Evolutionary conservation across 176 grass and related monocot genomes (phyloP), one percentile per base, ranked within the genome.

Genomic region (Oryza coarctata): DNA sequence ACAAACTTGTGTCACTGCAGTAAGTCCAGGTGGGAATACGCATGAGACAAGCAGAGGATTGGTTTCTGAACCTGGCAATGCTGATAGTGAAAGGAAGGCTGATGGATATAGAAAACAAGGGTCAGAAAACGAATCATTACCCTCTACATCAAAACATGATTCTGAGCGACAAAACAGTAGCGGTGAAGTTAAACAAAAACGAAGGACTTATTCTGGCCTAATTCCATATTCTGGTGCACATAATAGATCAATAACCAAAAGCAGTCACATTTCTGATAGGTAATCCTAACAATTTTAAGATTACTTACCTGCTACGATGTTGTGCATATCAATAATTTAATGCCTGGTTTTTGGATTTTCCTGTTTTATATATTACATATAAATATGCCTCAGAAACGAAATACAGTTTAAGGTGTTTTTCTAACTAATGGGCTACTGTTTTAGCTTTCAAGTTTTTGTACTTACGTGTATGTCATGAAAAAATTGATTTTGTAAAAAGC

Each of bases 131-230:
- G 71, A 74, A 84, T 84, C 39, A 12, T 63, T 80, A 10, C 80
- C 80, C 60, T 86, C 92, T 76, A 92, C 88, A 81, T 90, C 68
- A 12, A 94, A 92, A 68, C 79, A 89, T 57, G 68, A 79, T 68
- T 52, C 79, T 61, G 88, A 91, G 18, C 50, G 44, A 3, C 84
- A 84, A 68, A 81, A 78, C 10, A 34, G 26, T 61, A 90, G 63
- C 64, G 78, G 63, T 85, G 84, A 91, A 77, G 75, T 75, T 65
- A 78, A 84, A 82, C 87, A 88, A 80, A 97, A 83, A 82, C 78
- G 83, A 57, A 85, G 88, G 69, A 87, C 90, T 65, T 94, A 80
- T 74, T 94, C 92, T 4, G 88, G 95, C 45, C 88, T 92, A 27
- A 65, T 93, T 92, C 11, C 82, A 55, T 75, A 82, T 80, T 89